Percentiles rank a stretch among this genome's conserved stretches.
These are phyloP conservation scores for Pistacia atlantica DNA, from an alignment of 345 rosid genomes.

Conservation along the genomic window DNA sequence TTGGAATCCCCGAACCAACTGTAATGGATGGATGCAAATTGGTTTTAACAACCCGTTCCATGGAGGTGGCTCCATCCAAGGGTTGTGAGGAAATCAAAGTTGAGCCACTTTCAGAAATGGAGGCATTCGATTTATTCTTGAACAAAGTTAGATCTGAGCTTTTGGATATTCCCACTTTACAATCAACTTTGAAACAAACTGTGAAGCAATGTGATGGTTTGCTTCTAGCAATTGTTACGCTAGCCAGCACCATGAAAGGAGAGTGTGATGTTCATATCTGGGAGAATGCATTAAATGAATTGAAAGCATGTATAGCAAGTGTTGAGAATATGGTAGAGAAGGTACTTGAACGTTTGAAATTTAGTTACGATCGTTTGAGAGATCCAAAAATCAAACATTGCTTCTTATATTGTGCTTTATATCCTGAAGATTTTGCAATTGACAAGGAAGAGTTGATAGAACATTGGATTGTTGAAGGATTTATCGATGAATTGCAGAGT, in stretches of 20 bases:
- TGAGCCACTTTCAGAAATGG: neutral
- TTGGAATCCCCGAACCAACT: conserved; percentile 21
- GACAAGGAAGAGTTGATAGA: conserved; percentile 21
- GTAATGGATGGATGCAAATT: neutral
- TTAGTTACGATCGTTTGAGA: neutral
- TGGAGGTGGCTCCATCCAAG: neutral
- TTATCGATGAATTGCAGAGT: conserved; percentile 1
- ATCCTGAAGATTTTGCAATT: conserved; percentile 12
- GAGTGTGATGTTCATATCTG: neutral
- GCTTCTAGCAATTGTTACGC: conserved; percentile 10
- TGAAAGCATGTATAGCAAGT: neutral
- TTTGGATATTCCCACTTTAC: neutral
- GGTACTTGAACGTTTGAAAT: too few relatives aligned
- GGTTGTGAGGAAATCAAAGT: neutral
- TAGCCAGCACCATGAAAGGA: conserved; percentile 7
- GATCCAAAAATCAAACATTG: conserved; percentile 11
- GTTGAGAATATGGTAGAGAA: neutral
- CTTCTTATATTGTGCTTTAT: conserved; percentile 26
- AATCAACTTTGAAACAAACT: neutral
- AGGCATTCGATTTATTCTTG: neutral
- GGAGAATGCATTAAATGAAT: conserved; percentile 16
- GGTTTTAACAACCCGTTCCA: neutral
- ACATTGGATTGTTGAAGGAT: conserved; percentile 19
- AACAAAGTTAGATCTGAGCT: neutral
- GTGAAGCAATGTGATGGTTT: conserved; percentile 13